These are phyloP conservation scores for Cicer pinnatifidum DNA, from an alignment of 306 rosid genomes.

Conservation along the genomic window DNA sequence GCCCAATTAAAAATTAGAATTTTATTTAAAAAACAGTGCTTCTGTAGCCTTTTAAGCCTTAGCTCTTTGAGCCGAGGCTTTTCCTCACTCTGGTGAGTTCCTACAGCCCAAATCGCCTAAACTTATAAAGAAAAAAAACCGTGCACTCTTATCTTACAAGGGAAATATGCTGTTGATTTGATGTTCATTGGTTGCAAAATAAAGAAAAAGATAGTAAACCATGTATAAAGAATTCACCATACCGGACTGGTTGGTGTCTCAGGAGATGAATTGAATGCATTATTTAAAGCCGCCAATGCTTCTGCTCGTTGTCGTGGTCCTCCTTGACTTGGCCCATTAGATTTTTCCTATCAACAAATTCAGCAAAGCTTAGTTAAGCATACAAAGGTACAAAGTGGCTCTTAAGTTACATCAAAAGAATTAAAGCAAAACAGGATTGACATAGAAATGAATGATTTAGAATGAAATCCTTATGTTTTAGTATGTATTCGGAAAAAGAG, in stretches of 20 bases:
- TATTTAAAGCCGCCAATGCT: slow-evolving; percentile 62
- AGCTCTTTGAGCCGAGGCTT: background rate
- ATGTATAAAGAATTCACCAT: slow-evolving; percentile 29
- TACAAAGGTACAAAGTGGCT: slow-evolving; percentile 9
- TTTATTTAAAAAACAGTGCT: background rate
- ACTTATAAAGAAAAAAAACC: no score
- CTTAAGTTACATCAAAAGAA: slow-evolving; percentile 10
- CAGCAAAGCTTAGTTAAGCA: slow-evolving; percentile 37
- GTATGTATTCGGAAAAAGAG: background rate
- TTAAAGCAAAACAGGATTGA: background rate
- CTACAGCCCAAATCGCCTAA: no score
- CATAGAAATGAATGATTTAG: background rate
- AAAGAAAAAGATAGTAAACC: slow-evolving; percentile 15
- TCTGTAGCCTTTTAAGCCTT: slow-evolving; percentile 20
- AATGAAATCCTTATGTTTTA: slow-evolving; percentile 4
- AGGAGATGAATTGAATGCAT: slow-evolving; percentile 81
- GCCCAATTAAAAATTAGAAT: slow-evolving; percentile 3
- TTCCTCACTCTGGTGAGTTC: no score
- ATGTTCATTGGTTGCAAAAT: slow-evolving; percentile 34
- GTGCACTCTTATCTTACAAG: background rate
- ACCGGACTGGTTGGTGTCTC: slow-evolving; percentile 46
- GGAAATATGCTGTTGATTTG: background rate
- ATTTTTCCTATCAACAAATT: slow-evolving; percentile 52
- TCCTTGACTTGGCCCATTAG: slow-evolving; percentile 57
- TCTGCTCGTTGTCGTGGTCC: slow-evolving; percentile 68